These are phyloP conservation scores for Triticum turgidum DNA, from an alignment of 176 grass and related monocot genomes.

Conservation along the genomic window DNA sequence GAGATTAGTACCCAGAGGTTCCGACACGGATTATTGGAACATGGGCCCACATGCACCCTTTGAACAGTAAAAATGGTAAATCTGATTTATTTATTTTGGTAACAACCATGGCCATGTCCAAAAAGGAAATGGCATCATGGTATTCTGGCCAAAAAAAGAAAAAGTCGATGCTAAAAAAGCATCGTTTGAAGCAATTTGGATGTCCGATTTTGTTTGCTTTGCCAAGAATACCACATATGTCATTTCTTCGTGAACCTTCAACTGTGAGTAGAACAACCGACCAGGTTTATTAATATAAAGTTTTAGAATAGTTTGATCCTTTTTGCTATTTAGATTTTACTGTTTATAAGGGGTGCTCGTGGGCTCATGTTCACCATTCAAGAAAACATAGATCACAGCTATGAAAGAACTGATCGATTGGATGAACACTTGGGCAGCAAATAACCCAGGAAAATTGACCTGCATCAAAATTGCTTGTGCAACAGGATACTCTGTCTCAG, in stretches of 20 bases:
- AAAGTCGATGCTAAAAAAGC: too few relatives aligned
- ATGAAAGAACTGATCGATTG: conserved; percentile 5
- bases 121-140: too few relatives aligned
- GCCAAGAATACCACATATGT: background rate
- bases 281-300: background rate
- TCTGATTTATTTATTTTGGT: too few relatives aligned
- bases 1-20: background rate
- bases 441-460: conserved; percentile 32
- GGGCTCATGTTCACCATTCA: background rate
- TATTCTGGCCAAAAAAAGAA: too few relatives aligned
- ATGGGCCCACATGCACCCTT: too few relatives aligned
- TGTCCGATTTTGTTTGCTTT: too few relatives aligned
- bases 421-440: background rate
- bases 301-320: background rate
- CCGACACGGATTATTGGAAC: background rate
- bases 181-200: background rate
- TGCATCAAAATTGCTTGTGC: conserved; percentile 51
- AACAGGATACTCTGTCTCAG: conserved; percentile 72
- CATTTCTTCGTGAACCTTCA: background rate
- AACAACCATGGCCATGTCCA: too few relatives aligned
- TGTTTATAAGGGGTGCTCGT: background rate
- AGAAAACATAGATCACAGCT: conserved; percentile 1
- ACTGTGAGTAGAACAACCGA: background rate
- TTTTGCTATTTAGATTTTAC: background rate
- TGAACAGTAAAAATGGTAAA: too few relatives aligned